Evolutionary conservation across 2,329 filamentous ascomycete genomes (phyloP), one percentile per base, ranked within the genome.

Genomic region (Xylariaceae sp.): DNA sequence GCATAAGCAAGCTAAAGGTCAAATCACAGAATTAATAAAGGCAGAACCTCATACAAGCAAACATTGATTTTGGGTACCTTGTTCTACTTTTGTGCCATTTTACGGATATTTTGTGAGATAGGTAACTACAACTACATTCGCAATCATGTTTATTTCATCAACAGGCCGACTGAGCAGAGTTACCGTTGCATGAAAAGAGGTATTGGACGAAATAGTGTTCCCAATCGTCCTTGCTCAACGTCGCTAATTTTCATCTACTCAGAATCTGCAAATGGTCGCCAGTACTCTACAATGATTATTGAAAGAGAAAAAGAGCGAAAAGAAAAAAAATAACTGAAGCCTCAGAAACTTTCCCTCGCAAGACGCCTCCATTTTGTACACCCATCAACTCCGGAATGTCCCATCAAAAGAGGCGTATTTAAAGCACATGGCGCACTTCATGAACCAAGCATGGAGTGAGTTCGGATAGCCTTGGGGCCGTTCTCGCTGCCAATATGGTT

Each of bases 381-480:
- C 19, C 48, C 45, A 26, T 21, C 49, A 62, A 62, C 57, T 60
- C 60, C 60, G 9, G 17, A n/a, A 29, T 33, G 43, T 19, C 56
- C 37, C 19, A 14, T 55, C 50, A 19, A 53, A 58, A 58, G 31
- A 48, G 33, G 46, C 28, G 23, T 17, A 26, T 8, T 19, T 21
- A 40, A 52, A n/a, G 16, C 23, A 34, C 14, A 21, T 28, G 8
- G 21, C n/a, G 21, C 6, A 12, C 41, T 31, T 50, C 40, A 56
- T 34, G 7, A 61, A 33, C 54, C 53, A 9, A 65, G 26, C 58
- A 65, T 63, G 11, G 49, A 56, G 33, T 65, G 53, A 19, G 44
- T 58, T 26, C 61, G 61, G 43, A 65, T 58, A 16, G 53, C 61
- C 40, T 56, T 62, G 9, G 63, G 63, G 14, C 63, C 63, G 29